phyloP scores from a whole-genome alignment of 805 yeast species.

The Yarrowia bubula region DNA sequence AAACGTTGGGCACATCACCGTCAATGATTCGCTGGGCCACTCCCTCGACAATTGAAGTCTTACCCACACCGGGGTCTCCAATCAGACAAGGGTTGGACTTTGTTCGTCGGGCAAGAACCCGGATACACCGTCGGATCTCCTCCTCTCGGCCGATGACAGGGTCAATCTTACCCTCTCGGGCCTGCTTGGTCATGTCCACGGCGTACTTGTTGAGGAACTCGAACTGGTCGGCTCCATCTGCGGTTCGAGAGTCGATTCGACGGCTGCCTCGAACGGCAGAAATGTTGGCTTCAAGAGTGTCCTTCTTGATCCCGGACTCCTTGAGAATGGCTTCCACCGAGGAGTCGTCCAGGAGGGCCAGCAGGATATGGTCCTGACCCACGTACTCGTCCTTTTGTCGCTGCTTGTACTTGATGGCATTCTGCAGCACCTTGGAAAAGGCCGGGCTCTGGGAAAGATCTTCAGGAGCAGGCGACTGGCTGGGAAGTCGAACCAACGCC shows the following conservation, averaged over 20 bases:
- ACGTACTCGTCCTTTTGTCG: slow-evolving; percentile 88
- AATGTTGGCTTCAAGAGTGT: slow-evolving; percentile 73
- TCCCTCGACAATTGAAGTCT: slow-evolving; percentile 96
- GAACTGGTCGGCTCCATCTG: slow-evolving; percentile 80
- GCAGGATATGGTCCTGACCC: slow-evolving; percentile 89
- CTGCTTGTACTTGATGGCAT: slow-evolving; percentile 72
- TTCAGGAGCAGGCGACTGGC: slow-evolving; percentile 85
- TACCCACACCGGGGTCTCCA: slow-evolving; percentile 99
- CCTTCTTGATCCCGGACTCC: slow-evolving; percentile 64
- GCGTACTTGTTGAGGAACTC: slow-evolving; percentile 91
- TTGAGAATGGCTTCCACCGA: slow-evolving; percentile 69
- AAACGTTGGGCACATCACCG: slow-evolving; percentile 87
- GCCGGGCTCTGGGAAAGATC: slow-evolving; percentile 73
- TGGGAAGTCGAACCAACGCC: slow-evolving; percentile 77
- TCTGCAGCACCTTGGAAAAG: slow-evolving; percentile 69
- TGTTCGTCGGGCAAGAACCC: slow-evolving; percentile 94
- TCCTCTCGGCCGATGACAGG: slow-evolving; percentile 99
- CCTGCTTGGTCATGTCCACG: slow-evolving; percentile 87
- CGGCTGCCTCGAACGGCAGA: slow-evolving; percentile 82
- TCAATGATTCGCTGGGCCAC: slow-evolving; percentile 97
- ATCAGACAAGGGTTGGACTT: slow-evolving; percentile 94
- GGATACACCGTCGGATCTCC: slow-evolving; percentile 90
- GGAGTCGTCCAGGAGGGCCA: slow-evolving; percentile 79
- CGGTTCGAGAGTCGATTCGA: slow-evolving; percentile 88
- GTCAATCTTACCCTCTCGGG: slow-evolving; percentile 90